Base-by-base conservation (phyloP, 768 basidiomycete species). In the Pleurotus tuoliensis region DNA sequence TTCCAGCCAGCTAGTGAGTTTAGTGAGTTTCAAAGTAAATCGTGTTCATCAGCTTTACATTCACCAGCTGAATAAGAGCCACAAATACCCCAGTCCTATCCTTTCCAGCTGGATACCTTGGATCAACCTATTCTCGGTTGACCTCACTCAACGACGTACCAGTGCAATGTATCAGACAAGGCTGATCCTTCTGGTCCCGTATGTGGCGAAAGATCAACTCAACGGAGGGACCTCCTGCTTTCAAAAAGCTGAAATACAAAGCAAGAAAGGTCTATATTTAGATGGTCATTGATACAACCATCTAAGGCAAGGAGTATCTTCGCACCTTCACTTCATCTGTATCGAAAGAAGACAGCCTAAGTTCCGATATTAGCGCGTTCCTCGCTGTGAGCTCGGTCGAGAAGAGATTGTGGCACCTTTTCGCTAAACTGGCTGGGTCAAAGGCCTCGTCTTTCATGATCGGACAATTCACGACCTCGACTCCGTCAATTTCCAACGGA, bases 101-200 rank as follows among this genome's bases (percentile, higher is more conserved):
- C 58, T 79, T 78, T 1, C 78, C 78, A 18, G 68, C 75, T 77
- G 55, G 13, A 52, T 34, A 40, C n/a, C 18, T 24, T 46, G 55
- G 16, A 45, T n/a, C 30, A 34, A 34, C 9, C 2, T 34, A 34
- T 11, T 34, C 9, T 34, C 30, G 11, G 9, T 34, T 34, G 8
- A 34, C 8, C 30, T 9, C 30, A 0, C 30, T n/a, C 20, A 18
- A 20, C 30, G 2, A 54, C 65, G 53, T 40, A 76, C 77, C 74
- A 34, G 76, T 78, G 62, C 77, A 79, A 58, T 77, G 75, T 13
- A 78, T 62, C 20, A 79, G 60, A 59, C 71, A 74, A 7, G 73
- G 71, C 34, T 73, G 66, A 38, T 73, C 67, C 9, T 74, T 73
- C 24, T 69, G 54, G 46, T 78, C 72, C 7, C 69, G 61, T 11